Evolutionary conservation across 1,139 yeast genomes (phyloP).

Genomic region (Debaryomyces sp.): DNA sequence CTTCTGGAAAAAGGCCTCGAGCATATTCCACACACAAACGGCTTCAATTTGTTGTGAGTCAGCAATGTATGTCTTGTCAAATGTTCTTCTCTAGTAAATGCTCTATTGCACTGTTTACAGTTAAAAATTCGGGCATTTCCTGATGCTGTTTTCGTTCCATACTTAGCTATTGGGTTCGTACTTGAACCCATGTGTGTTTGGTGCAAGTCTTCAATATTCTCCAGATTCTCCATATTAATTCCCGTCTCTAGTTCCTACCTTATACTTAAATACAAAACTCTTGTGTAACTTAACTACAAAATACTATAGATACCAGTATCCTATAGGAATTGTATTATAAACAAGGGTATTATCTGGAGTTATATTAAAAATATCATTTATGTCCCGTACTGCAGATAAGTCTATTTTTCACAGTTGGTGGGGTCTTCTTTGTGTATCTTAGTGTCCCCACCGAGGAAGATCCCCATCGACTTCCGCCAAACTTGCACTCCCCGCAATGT

Average conservation of each 20-base stretch:
- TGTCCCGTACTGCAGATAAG: conserved; percentile 1
- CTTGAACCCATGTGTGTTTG: background rate
- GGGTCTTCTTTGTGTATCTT: conserved; percentile 4
- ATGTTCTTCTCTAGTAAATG: conserved; percentile 53
- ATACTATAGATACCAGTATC: background rate
- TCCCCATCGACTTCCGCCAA: background rate
- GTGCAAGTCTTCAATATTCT: background rate
- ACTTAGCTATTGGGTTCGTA: conserved; percentile 18
- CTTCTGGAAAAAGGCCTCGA: conserved; percentile 92
- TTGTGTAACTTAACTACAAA: background rate
- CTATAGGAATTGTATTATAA: background rate
- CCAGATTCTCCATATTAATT: background rate
- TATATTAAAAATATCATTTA: conserved; percentile 4
- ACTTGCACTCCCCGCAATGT: conserved; percentile 5
- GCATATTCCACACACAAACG: conserved; percentile 86
- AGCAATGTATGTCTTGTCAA: conserved; percentile 47
- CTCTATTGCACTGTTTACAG: conserved; percentile 47
- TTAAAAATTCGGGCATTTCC: conserved; percentile 49
- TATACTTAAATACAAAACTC: background rate
- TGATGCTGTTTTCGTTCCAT: conserved; percentile 48
- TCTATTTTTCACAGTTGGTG: background rate
- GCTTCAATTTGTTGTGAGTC: conserved; percentile 51
- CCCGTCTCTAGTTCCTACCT: background rate
- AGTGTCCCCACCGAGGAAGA: background rate
- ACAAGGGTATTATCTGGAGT: conserved; percentile 1